These are phyloP conservation scores for Neocucurbitaria cava DNA, from an alignment of 2,329 filamentous ascomycete species.

Conservation along the genomic window DNA sequence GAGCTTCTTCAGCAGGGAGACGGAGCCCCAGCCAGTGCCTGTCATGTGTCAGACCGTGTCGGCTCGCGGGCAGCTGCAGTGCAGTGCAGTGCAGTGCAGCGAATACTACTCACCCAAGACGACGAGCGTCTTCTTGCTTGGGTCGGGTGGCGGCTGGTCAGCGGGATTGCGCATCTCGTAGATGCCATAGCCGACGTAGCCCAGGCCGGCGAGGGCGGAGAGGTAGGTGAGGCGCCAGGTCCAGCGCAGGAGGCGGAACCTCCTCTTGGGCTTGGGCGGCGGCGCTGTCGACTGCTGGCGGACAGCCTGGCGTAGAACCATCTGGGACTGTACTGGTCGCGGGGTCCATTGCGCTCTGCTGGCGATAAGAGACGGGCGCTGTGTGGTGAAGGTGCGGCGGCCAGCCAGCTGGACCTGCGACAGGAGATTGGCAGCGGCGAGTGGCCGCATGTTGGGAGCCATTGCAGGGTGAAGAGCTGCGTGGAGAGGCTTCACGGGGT, in stretches of 20 bases:
- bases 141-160: conserved; percentile 80
- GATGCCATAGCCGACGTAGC: conserved; percentile 79
- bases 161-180: conserved; percentile 82
- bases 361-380: conserved; percentile 43
- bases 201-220: conserved; percentile 71
- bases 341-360: conserved; percentile 44
- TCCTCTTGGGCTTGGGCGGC: conserved; percentile 53
- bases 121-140: conserved; percentile 94
- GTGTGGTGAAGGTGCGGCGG: conserved; percentile 44
- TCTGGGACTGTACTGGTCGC: conserved; percentile 43
- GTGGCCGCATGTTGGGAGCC: conserved; percentile 47
- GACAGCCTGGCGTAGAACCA: conserved; percentile 45
- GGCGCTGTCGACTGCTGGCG: conserved; percentile 42
- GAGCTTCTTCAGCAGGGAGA: conserved; percentile 97
- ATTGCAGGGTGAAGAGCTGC: conserved; percentile 30
- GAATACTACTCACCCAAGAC: conserved; percentile 74
- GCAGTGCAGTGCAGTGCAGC: background rate
- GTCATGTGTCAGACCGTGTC: conserved; percentile 19
- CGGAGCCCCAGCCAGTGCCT: conserved; percentile 97
- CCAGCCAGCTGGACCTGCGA: conserved; percentile 43
- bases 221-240: conserved; percentile 84
- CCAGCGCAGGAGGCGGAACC: conserved; percentile 76
- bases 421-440: conserved; percentile 39
- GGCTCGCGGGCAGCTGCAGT: background rate
- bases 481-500: conserved; percentile 9